Base-by-base conservation (phyloP, 495 filamentous ascomycete species). In the Penicillium ucsense region DNA sequence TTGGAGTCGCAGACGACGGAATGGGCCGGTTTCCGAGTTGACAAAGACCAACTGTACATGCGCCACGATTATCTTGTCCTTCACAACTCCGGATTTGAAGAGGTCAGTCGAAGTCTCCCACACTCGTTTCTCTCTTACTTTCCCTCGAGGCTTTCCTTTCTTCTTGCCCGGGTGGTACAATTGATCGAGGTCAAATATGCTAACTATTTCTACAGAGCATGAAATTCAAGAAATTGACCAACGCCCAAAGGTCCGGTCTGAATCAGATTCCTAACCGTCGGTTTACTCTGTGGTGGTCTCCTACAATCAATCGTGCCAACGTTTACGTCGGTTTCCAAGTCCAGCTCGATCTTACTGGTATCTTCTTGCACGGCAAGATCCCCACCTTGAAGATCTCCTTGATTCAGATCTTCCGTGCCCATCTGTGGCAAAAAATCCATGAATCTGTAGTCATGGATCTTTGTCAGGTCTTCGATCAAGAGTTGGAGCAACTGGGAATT, bases 401-500 rank as follows among this genome's bases (percentile, higher is more conserved):
- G 45, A 99, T 99, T 55, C 94, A 99, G 67, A 99, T 99, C 54
- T 99, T 99, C 86, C 86, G 94, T 58, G 94, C 94, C 43, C 94
- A 99, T 78, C 83, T 99, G 76, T 99, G 94, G 94, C 94, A 99
- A 66, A 99, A 99, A 76, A 97, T 99, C 43, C 94, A 99, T 68
- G 94, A 99, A 66, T 94, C 88, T 28, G 92, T 99, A 6, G 91
- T 96, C 31, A 99, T 99, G 92, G 92, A 96, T 73, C 69, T 97
- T 59, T 98, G 94, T 60, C 94, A 99, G 63, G 92, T 97, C n/a
- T 94, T 99, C 57, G 94, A 99, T 56, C 92, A 97, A 58, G 91
- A 99, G 64, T 68, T 99, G 46, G 92, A 97, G 65, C 87, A 91
- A 41, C 74, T 99, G 40, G 90, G 94, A 43, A 95, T 99, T 50